Conservation (phyloP, 139 green algal genomes). For the Microglena sp. region DNA sequence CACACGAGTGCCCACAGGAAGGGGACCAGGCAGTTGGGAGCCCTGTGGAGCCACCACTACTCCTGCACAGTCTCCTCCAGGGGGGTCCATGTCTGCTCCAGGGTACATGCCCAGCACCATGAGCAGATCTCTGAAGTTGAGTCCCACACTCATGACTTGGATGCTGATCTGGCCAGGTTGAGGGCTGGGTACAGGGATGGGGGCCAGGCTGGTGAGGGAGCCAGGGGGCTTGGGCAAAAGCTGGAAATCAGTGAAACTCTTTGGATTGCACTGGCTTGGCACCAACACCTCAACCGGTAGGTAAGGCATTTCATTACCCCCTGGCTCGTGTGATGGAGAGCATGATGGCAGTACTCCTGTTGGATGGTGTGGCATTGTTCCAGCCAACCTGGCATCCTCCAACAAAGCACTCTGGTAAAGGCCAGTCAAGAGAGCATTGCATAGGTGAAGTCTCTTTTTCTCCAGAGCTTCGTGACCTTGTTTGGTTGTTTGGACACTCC, state of each 20-base stretch:
- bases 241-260: conserved; percentile 10
- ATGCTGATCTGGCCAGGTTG: conserved; percentile 33
- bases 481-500: too few relatives aligned
- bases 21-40: neutral
- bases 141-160: conserved; percentile 57
- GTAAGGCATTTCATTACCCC: neutral
- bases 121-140: conserved; percentile 76
- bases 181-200: conserved; percentile 9
- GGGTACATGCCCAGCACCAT: conserved; percentile 74
- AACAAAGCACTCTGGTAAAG: too few relatives aligned
- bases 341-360: too few relatives aligned
- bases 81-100: conserved; percentile 54
- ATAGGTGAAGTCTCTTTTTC: too few relatives aligned
- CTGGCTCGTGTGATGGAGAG: neutral
- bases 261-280: conserved; percentile 2
- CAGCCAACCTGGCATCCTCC: too few relatives aligned
- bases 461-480: too few relatives aligned
- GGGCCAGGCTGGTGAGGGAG: conserved; percentile 38
- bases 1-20: conserved; percentile 47
- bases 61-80: conserved; percentile 69
- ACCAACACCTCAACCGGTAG: neutral
- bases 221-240: conserved; percentile 39
- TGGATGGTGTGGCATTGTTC: too few relatives aligned
- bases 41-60: conserved; percentile 47
- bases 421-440: too few relatives aligned